These are phyloP conservation scores for Coemansia sp. DNA, from an alignment of 192 early-diverging fungal genomes.

Conservation along the genomic window DNA sequence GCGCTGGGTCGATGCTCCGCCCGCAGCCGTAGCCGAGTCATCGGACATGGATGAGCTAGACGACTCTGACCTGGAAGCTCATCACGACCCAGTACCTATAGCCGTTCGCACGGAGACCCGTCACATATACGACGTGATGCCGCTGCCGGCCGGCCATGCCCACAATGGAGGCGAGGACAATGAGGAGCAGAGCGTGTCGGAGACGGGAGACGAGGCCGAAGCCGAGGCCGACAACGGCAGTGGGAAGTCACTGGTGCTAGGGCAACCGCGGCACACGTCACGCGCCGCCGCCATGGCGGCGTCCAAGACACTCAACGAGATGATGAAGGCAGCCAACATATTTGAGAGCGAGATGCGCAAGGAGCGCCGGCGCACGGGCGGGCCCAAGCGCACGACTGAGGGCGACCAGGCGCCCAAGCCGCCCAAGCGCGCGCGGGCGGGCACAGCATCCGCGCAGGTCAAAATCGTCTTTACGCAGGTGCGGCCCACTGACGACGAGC, in stretches of 20 bases:
- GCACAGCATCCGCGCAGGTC: conserved; percentile 1
- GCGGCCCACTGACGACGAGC: conserved; percentile 23
- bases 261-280: conserved; percentile 38
- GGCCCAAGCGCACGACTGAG: conserved; percentile 20
- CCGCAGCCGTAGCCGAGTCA: conserved; percentile 31
- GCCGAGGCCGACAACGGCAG: not conserved
- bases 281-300: conserved; percentile 50
- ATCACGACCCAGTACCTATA: not conserved
- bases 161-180: conserved; percentile 12
- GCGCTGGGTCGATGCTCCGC: conserved; percentile 34
- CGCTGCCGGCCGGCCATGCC: not conserved
- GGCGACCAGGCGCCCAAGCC: conserved; percentile 24
- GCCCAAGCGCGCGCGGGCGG: not conserved
- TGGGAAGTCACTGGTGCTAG: conserved; percentile 1
- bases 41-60: conserved; percentile 40
- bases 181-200: conserved; percentile 25
- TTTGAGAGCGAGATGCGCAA: conserved; percentile 51
- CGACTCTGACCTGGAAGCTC: conserved; percentile 31
- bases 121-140: not conserved
- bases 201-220: conserved; percentile 15
- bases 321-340: conserved; percentile 53
- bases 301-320: conserved; percentile 35
- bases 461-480: conserved; percentile 50
- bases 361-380: conserved; percentile 28
- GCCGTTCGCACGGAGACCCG: conserved; percentile 1